Evolutionary conservation across 768 basidiomycete species (phyloP).

Genomic region (Dendrothele bispora): DNA sequence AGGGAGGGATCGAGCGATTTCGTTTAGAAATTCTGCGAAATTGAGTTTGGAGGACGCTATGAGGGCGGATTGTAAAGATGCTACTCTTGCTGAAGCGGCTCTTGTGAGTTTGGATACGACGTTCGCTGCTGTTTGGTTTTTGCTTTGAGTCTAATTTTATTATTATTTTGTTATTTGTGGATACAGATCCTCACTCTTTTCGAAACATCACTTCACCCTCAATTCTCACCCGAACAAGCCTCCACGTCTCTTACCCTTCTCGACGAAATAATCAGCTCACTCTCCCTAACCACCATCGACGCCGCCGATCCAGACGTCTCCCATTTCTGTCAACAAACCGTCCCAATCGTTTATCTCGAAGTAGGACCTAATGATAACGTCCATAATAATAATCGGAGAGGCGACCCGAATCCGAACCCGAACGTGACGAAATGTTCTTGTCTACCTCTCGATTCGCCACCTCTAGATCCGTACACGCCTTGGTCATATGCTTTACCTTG

Average conservation of each 20-base stretch:
- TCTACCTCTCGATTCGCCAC: conserved; percentile 33
- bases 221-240: conserved; percentile 55
- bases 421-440: conserved; percentile 60
- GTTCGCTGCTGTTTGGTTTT: no score
- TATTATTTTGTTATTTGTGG: not conserved
- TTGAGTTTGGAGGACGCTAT: conserved; percentile 51
- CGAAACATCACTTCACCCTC: conserved; percentile 73
- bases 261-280: conserved; percentile 61
- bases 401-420: no score
- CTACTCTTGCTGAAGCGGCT: conserved; percentile 71
- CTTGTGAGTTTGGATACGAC: conserved; percentile 53
- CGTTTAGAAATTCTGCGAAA: conserved; percentile 58
- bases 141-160: no score
- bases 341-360: conserved; percentile 46
- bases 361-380: conserved; percentile 16
- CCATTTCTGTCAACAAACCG: conserved; percentile 46
- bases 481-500: conserved; percentile 60
- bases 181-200: conserved; percentile 82
- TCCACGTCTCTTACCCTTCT: conserved; percentile 53
- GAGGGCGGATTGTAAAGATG: conserved; percentile 53
- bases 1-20: conserved; percentile 58
- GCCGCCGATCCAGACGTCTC: conserved; percentile 51
- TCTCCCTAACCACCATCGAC: conserved; percentile 59
- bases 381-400: no score
- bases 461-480: conserved; percentile 37